Percentiles rank a stretch among this genome's conserved stretches.
Evolutionary conservation across 305 asterid genomes (phyloP).

Genomic region (Fraxinus nigra): DNA sequence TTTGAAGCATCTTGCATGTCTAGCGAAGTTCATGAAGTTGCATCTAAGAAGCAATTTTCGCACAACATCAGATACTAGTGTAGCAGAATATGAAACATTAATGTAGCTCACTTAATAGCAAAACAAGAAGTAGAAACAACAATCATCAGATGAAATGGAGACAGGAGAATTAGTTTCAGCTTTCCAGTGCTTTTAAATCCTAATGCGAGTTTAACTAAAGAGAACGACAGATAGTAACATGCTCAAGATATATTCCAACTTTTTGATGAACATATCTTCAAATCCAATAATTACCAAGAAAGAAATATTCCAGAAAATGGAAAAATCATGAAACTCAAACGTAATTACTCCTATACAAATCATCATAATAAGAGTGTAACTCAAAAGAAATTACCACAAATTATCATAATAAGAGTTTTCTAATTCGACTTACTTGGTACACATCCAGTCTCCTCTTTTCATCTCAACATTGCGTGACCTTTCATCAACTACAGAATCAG

Average conservation of each 20-base stretch:
- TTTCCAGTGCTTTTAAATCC: background rate
- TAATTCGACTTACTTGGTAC: conserved; percentile 51
- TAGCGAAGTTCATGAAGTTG: conserved; percentile 29
- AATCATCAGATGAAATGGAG: background rate
- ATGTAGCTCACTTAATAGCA: background rate
- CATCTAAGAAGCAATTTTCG: conserved; percentile 21
- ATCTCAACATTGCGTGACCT: conserved; percentile 34
- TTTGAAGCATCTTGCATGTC: conserved; percentile 23
- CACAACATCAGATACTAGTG: background rate
- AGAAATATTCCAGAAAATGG: background rate
- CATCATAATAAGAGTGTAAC: too few relatives aligned
- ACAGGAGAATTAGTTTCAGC: background rate
- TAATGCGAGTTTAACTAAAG: conserved; percentile 3
- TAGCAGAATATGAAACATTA: conserved; percentile 5
- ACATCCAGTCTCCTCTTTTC: conserved; percentile 74
- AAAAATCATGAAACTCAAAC: background rate
- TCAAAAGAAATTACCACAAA: background rate
- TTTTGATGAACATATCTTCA: background rate
- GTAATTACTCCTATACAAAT: background rate
- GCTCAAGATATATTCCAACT: background rate
- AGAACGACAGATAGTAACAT: background rate
- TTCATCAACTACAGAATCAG: conserved; percentile 23
- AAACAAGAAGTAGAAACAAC: background rate
- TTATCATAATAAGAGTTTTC: background rate
- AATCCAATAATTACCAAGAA: conserved; percentile 16